These are phyloP conservation scores for Penicillium hordei DNA, from an alignment of 2,329 filamentous ascomycete species.

Conservation along the genomic window DNA sequence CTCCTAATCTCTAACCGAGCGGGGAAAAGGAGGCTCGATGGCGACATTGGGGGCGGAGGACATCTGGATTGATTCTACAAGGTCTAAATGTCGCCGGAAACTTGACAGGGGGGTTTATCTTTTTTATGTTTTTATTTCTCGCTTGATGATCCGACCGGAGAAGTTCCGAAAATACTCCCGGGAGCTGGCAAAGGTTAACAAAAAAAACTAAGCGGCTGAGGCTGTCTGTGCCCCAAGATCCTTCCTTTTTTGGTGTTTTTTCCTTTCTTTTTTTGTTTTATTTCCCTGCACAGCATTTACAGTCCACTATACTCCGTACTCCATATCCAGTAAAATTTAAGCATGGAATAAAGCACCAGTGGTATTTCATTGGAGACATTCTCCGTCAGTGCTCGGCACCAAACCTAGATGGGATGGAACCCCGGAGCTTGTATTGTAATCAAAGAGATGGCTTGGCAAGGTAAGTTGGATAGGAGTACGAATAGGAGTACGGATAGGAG, in stretches of 20 bases:
- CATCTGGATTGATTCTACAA: not conserved
- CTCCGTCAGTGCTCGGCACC: conserved; percentile 1
- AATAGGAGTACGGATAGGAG: too few relatives aligned
- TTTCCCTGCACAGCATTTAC: conserved; percentile 4
- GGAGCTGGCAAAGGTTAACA: not conserved
- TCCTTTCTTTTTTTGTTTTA: not conserved
- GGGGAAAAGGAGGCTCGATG: not conserved
- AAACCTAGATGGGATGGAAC: not conserved
- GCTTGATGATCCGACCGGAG: conserved; percentile 8
- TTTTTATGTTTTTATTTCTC: not conserved
- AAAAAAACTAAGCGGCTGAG: conserved; percentile 11
- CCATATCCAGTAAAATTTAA: not conserved
- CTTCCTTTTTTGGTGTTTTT: not conserved
- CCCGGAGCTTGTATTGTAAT: not conserved
- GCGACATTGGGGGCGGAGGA: not conserved
- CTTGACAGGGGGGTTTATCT: not conserved
- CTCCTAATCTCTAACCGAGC: not conserved
- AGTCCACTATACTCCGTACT: not conserved
- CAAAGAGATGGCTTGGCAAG: not conserved
- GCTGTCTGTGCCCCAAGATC: conserved; percentile 2
- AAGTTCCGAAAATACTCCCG: not conserved
- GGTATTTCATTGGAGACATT: conserved; percentile 8
- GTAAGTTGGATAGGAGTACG: not conserved
- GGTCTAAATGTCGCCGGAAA: not conserved
- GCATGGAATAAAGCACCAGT: not conserved